Evolutionary conservation across 1,284 basidiomycete species (phyloP).

Genomic region (Erythrobasidium hasegawianum): DNA sequence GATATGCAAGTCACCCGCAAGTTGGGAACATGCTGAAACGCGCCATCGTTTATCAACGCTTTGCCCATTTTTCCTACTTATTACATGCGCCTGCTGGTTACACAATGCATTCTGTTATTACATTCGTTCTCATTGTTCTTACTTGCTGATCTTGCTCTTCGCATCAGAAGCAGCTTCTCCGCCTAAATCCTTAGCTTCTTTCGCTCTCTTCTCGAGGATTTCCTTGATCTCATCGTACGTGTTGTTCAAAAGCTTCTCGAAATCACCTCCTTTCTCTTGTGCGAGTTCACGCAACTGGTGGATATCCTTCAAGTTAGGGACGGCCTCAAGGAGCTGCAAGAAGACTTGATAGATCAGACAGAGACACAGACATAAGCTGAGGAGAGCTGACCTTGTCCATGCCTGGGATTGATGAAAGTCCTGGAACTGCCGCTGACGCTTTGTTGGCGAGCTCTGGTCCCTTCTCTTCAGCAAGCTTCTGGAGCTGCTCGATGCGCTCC

Average conservation of each 20-base stretch:
- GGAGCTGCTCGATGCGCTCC: slow-evolving; percentile 52
- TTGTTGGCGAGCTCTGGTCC: slow-evolving; percentile 45
- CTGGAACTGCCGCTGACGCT: no score
- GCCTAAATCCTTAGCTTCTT: slow-evolving; percentile 42
- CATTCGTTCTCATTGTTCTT: no score
- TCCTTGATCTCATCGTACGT: slow-evolving; percentile 44
- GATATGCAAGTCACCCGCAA: no score
- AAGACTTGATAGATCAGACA: not conserved
- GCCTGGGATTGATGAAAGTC: not conserved
- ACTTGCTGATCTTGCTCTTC: slow-evolving; percentile 36
- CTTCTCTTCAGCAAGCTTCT: slow-evolving; percentile 49
- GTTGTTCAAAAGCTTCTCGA: slow-evolving; percentile 50
- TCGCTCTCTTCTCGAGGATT: slow-evolving; percentile 41
- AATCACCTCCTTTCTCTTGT: slow-evolving; percentile 53
- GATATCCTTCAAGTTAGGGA: slow-evolving; percentile 50
- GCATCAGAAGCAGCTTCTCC: slow-evolving; percentile 38
- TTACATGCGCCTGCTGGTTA: no score
- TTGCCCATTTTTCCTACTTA: not conserved
- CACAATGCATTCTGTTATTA: no score
- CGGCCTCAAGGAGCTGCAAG: slow-evolving; percentile 38
- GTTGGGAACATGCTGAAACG: no score
- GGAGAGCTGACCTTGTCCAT: slow-evolving; percentile 36
- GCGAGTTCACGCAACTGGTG: slow-evolving; percentile 49
- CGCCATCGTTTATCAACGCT: no score
- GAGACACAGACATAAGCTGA: not conserved